Conservation (phyloP, 805 yeast species). For the Metschnikowia drakensbergensis region DNA sequence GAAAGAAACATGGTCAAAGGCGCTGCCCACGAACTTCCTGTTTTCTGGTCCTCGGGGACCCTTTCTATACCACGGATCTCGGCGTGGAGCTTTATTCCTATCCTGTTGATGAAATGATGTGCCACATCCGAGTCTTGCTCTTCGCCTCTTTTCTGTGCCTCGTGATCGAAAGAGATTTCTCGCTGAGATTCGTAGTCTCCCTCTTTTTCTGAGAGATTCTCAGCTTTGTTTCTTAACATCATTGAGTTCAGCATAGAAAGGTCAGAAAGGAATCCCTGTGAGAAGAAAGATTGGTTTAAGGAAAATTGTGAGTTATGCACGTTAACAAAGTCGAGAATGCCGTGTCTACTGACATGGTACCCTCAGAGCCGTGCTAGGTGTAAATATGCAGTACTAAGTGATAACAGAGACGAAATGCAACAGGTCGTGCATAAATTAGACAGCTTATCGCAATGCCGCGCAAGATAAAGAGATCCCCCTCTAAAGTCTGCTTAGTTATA, state of each 20-base stretch:
- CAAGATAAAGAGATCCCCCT: neutral
- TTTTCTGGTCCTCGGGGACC: slow-evolving; percentile 25
- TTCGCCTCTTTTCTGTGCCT: neutral
- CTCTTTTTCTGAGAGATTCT: neutral
- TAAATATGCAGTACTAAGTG: neutral
- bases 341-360: neutral
- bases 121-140: slow-evolving; percentile 8
- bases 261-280: too few relatives aligned
- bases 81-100: slow-evolving; percentile 25
- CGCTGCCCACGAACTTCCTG: slow-evolving; percentile 15
- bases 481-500: neutral
- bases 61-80: slow-evolving; percentile 29
- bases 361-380: neutral
- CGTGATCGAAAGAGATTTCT: neutral
- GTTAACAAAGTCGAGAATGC: neutral
- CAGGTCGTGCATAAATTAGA: neutral
- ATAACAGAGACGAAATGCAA: neutral
- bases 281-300: too few relatives aligned
- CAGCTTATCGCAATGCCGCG: neutral
- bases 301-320: neutral
- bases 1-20: slow-evolving; percentile 28
- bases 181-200: neutral
- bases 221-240: neutral
- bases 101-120: slow-evolving; percentile 19
- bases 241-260: neutral